These are phyloP conservation scores for Triticum dicoccoides DNA, from an alignment of 176 grass and related monocot species.

Conservation along the genomic window DNA sequence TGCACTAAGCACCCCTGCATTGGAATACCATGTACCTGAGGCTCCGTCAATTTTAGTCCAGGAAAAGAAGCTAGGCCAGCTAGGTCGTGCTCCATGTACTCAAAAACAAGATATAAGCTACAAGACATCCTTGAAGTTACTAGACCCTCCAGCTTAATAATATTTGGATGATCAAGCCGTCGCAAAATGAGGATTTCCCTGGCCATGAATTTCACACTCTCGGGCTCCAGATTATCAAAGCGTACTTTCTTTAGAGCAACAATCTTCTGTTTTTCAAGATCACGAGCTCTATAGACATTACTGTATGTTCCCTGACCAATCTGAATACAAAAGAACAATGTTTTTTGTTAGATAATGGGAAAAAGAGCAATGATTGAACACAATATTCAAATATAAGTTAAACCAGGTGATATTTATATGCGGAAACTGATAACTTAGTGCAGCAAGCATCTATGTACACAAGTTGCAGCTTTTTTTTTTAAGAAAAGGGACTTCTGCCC, in stretches of 20 bases:
- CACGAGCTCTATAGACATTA: conserved; percentile 88
- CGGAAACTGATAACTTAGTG: neutral
- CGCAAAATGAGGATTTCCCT: conserved; percentile 96
- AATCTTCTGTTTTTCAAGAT: conserved; percentile 88
- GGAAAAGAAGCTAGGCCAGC: conserved; percentile 90
- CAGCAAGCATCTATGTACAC: neutral
- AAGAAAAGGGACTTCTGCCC: no score
- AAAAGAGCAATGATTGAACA: conserved; percentile 20
- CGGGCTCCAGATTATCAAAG: conserved; percentile 97
- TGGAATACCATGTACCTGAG: conserved; percentile 57
- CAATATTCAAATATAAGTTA: neutral
- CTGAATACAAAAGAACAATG: conserved; percentile 48
- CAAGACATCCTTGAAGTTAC: conserved; percentile 99
- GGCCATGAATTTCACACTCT: conserved; percentile 99
- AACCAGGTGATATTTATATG: neutral
- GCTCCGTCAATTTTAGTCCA: conserved; percentile 81
- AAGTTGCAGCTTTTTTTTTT: neutral
- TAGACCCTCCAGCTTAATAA: conserved; percentile 96
- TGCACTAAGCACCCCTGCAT: neutral
- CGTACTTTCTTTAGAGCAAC: conserved; percentile 99
- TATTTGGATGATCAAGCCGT: conserved; percentile 94
- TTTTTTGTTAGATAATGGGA: neutral
- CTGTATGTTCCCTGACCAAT: conserved; percentile 99
- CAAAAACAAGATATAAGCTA: conserved; percentile 99
- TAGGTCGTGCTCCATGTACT: conserved; percentile 99